These are phyloP conservation scores for Farysia itapuensis DNA, from an alignment of 1,284 basidiomycete genomes.

Conservation along the genomic window DNA sequence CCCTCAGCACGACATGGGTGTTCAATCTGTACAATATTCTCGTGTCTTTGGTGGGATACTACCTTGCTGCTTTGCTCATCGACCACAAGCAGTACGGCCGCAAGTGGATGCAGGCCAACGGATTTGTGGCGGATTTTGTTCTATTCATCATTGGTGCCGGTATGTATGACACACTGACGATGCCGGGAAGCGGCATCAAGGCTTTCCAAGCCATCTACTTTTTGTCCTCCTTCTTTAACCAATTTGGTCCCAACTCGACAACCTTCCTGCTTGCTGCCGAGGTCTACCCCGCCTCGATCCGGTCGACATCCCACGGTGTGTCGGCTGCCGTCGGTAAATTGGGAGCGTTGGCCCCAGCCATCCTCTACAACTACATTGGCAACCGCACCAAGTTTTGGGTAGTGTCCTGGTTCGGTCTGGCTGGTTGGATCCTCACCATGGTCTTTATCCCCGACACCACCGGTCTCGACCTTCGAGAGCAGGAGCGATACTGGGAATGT, in stretches of 20 bases:
- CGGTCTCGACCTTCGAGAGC: constrained; percentile 66
- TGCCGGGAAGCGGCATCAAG: constrained; percentile 54
- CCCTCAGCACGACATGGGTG: constrained; percentile 63
- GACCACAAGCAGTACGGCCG: constrained; percentile 65
- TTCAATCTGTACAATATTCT: constrained; percentile 64
- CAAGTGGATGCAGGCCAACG: constrained; percentile 64
- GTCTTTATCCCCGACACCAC: constrained; percentile 65
- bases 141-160: constrained; percentile 62
- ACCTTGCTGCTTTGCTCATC: constrained; percentile 65
- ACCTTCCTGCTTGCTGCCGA: constrained; percentile 61
- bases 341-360: constrained; percentile 59
- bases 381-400: constrained; percentile 64
- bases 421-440: constrained; percentile 62
- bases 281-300: constrained; percentile 60
- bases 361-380: constrained; percentile 60
- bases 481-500: constrained; percentile 66
- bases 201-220: constrained; percentile 65
- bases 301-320: constrained; percentile 61
- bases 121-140: constrained; percentile 63
- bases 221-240: constrained; percentile 65
- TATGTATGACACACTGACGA: constrained; percentile 59
- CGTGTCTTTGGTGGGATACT: constrained; percentile 64
- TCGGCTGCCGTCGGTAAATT: constrained; percentile 61
- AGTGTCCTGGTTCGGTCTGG: constrained; percentile 65
- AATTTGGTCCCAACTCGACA: constrained; percentile 64